Percentiles rank a stretch among this genome's conserved stretches.
Evolutionary conservation across 768 basidiomycete species (phyloP).

Genomic region (Pulveroboletus sp.): DNA sequence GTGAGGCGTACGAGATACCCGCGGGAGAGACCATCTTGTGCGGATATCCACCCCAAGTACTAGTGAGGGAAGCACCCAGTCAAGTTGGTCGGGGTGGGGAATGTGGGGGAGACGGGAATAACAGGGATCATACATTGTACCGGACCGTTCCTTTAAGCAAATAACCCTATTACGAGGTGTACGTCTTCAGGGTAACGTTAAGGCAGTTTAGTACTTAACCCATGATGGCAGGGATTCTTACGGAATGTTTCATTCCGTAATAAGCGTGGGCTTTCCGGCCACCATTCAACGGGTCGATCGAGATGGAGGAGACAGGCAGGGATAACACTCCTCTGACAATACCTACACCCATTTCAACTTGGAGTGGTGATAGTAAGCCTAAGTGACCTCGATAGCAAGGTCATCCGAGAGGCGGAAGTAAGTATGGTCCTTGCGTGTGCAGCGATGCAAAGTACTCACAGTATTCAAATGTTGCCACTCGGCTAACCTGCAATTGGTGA

Average conservation of each 20-base stretch:
- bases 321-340: no score
- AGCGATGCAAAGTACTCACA: no score
- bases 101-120: conserved; percentile 5
- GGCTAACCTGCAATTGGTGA: no score
- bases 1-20: conserved; percentile 19
- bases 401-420: no score
- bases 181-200: conserved; percentile 20
- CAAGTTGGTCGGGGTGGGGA: conserved; percentile 2
- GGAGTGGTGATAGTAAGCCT: no score
- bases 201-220: not conserved
- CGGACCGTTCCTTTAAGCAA: conserved; percentile 3
- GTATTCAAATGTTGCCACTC: no score
- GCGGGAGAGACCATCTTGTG: conserved; percentile 17
- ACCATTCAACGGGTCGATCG: no score
- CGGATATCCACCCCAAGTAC: conserved; percentile 7
- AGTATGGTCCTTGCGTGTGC: no score
- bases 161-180: conserved; percentile 13
- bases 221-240: conserved; percentile 6
- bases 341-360: no score
- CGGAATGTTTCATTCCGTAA: conserved; percentile 8
- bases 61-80: conserved; percentile 3
- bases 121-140: not conserved
- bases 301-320: no score
- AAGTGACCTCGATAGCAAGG: no score
- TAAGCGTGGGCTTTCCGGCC: not conserved